Evolutionary conservation across 768 basidiomycete species (phyloP).

Genomic region (Holtermannia corniformis): DNA sequence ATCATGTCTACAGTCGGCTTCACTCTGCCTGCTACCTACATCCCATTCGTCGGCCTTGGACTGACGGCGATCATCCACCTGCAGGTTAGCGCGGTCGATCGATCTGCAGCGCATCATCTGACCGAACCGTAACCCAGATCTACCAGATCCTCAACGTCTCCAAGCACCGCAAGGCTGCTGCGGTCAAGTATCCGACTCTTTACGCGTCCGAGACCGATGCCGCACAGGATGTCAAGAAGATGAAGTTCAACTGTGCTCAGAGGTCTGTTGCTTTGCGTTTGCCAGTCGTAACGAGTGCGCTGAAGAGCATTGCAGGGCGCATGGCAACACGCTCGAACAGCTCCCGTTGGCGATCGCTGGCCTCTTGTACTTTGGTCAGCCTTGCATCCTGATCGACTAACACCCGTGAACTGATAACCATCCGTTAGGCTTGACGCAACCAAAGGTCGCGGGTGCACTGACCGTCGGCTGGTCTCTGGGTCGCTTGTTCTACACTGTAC

Average conservation of each 20-base stretch:
- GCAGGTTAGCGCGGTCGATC: no score
- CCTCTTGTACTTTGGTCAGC: conserved; percentile 4
- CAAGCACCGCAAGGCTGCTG: conserved; percentile 18
- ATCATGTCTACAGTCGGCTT: no score
- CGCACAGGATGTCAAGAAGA: conserved; percentile 23
- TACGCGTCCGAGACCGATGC: conserved; percentile 31
- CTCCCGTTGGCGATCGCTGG: conserved; percentile 18
- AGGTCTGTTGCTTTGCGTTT: background rate
- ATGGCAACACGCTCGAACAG: conserved; percentile 29
- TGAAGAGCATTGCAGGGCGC: conserved; percentile 19
- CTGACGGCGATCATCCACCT: no score
- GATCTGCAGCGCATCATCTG: background rate
- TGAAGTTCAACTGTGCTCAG: conserved; percentile 6
- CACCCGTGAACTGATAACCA: no score
- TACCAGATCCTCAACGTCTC: conserved; percentile 17
- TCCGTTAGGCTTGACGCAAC: no score
- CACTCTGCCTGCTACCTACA: background rate
- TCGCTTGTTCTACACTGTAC: background rate
- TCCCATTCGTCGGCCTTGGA: conserved; percentile 27
- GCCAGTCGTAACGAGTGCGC: conserved; percentile 23
- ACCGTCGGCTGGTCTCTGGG: no score
- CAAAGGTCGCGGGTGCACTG: no score
- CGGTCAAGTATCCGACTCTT: conserved; percentile 27
- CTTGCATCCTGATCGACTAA: background rate
- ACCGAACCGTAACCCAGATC: conserved; percentile 6